Evolutionary conservation across 2,329 filamentous ascomycete species (phyloP).

Genomic region (Colletotrichum abscissum): DNA sequence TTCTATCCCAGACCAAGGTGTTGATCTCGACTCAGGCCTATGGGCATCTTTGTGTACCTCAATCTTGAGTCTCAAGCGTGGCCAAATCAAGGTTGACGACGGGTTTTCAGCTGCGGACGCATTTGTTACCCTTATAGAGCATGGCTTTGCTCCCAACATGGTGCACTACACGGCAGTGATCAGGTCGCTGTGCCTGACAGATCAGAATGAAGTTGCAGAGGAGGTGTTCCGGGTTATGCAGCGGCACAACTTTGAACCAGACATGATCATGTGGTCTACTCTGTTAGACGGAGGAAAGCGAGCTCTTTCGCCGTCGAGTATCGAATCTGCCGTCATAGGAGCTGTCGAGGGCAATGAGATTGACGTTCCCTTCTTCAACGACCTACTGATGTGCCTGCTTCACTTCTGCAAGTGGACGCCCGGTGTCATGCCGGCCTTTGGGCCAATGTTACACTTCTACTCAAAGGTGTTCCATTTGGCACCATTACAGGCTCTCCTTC

Average conservation of each 20-base stretch:
- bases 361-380: conserved; percentile 59
- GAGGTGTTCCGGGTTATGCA: conserved; percentile 73
- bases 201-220: conserved; percentile 71
- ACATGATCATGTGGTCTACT: conserved; percentile 74
- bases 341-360: conserved; percentile 58
- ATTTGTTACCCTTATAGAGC: conserved; percentile 65
- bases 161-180: conserved; percentile 76
- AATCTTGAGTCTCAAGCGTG: conserved; percentile 58
- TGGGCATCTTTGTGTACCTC: conserved; percentile 68
- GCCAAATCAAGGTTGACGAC: conserved; percentile 41
- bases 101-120: conserved; percentile 60
- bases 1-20: conserved; percentile 49
- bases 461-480: conserved; percentile 58
- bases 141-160: conserved; percentile 73
- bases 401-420: conserved; percentile 50
- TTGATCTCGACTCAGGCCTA: conserved; percentile 58
- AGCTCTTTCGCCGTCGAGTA: conserved; percentile 61
- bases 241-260: conserved; percentile 68
- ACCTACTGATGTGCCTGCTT: conserved; percentile 56
- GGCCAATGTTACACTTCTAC: conserved; percentile 61
- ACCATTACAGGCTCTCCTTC: conserved; percentile 55
- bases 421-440: conserved; percentile 51
- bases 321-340: conserved; percentile 53
- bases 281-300: conserved; percentile 78
- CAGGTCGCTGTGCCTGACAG: conserved; percentile 75